Conservation (phyloP, 345 rosid species). For the Salix exigua region DNA sequence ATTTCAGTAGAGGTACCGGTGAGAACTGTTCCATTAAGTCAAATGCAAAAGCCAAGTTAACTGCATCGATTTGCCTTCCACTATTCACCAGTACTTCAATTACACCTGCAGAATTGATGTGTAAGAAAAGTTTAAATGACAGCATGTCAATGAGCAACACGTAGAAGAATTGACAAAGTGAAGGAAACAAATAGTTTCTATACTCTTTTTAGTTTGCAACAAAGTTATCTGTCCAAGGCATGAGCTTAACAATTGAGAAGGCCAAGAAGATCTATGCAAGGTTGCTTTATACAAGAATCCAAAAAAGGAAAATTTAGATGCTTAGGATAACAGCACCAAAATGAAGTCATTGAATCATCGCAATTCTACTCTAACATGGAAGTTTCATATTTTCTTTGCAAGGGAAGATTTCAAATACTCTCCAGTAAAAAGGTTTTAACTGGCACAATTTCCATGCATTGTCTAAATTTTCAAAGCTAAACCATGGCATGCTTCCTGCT, state of each 20-base stretch:
- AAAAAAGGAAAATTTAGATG: not conserved
- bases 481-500: not conserved
- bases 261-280: not conserved
- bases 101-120: conserved; percentile 50
- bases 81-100: conserved; percentile 71
- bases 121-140: not conserved
- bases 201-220: not conserved
- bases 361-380: not conserved
- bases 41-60: conserved; percentile 95
- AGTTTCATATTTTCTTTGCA: not conserved
- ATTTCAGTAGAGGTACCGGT: conserved; percentile 73
- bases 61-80: conserved; percentile 97
- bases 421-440: not conserved
- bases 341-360: not conserved
- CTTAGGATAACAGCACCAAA: not conserved
- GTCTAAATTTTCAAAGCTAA: not conserved
- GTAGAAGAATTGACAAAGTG: conserved; percentile 4
- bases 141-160: not conserved
- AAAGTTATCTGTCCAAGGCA: not conserved
- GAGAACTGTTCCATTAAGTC: conserved; percentile 75
- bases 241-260: not conserved
- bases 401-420: not conserved
- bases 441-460: not conserved
- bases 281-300: not conserved
- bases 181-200: not conserved